A percentile compares a stretch with the other conserved stretches of the same genome.
Evolutionary conservation across 257 asterid genomes (phyloP).

Genomic region (Salvia splendens): DNA sequence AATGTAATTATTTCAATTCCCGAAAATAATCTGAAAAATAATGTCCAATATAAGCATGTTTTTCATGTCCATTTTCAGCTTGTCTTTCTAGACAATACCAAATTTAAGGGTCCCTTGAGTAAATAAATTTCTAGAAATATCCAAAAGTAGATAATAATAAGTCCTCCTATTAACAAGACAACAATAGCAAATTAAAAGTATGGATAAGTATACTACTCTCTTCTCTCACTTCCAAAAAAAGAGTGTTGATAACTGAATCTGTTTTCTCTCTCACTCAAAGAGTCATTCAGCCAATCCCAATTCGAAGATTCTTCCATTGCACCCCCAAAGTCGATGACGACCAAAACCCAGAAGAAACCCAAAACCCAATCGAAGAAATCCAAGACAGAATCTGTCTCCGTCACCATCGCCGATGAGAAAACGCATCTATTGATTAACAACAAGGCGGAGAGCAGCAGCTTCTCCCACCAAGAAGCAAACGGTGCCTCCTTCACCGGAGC

Average conservation of each 20-base stretch:
- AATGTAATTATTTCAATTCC: too few relatives aligned
- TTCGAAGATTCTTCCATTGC: slow-evolving; percentile 7
- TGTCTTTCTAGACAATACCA: too few relatives aligned
- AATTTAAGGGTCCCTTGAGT: too few relatives aligned
- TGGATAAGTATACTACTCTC: too few relatives aligned
- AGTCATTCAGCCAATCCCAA: background rate
- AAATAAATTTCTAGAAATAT: too few relatives aligned
- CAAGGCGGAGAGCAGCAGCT: slow-evolving; percentile 26
- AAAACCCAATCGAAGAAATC: slow-evolving; percentile 19
- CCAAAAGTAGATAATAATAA: background rate
- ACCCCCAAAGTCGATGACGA: slow-evolving; percentile 23
- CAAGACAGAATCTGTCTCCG: slow-evolving; percentile 34
- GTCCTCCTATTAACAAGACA: background rate
- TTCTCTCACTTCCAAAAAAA: too few relatives aligned
- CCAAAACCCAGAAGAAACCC: slow-evolving; percentile 26
- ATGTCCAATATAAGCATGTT: too few relatives aligned
- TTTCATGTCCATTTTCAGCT: too few relatives aligned
- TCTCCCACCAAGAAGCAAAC: slow-evolving; percentile 31
- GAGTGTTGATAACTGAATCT: background rate
- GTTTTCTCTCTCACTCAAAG: background rate
- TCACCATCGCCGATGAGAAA: slow-evolving; percentile 34
- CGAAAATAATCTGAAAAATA: too few relatives aligned
- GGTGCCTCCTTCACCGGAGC: slow-evolving; percentile 68
- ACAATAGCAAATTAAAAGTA: background rate
- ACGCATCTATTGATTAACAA: slow-evolving; percentile 38